Evolutionary conservation across 306 rosid species (phyloP).

Genomic region (Casuarina cunninghamiana): DNA sequence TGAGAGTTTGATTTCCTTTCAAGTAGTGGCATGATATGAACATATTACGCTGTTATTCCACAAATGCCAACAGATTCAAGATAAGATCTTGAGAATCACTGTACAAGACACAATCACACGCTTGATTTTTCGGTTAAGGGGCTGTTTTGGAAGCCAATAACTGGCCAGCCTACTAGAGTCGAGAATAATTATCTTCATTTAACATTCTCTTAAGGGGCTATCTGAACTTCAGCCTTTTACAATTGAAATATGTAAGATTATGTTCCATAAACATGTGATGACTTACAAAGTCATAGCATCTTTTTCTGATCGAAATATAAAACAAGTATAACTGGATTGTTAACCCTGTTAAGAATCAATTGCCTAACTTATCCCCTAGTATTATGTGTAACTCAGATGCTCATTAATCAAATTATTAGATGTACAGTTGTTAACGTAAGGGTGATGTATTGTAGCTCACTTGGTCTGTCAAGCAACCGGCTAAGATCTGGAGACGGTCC

Average conservation of each 20-base stretch:
- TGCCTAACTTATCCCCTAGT: not conserved
- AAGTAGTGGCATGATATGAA: not conserved
- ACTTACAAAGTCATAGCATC: not conserved
- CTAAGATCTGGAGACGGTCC: conserved; percentile 60
- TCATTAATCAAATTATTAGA: conserved; percentile 9
- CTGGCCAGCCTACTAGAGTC: not conserved
- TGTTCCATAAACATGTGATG: not conserved
- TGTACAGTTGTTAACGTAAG: not conserved
- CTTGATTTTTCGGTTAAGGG: not conserved
- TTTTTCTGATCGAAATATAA: not conserved
- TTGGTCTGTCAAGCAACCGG: conserved; percentile 45
- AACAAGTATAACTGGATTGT: not conserved
- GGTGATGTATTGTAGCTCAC: conserved; percentile 45
- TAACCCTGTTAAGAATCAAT: not conserved
- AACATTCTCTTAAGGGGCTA: not conserved
- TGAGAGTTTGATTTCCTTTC: not conserved
- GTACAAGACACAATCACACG: not conserved
- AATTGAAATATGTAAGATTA: not conserved
- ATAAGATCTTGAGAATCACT: not conserved
- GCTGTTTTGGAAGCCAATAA: not conserved
- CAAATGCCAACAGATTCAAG: not conserved
- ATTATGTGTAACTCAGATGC: not conserved
- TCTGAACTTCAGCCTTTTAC: not conserved
- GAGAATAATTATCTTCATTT: not conserved
- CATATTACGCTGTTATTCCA: not conserved